Percentiles rank a stretch among this genome's conserved stretches.
Conservation (phyloP, 352 stramenopile species). For the Phytopythium sindhum region DNA sequence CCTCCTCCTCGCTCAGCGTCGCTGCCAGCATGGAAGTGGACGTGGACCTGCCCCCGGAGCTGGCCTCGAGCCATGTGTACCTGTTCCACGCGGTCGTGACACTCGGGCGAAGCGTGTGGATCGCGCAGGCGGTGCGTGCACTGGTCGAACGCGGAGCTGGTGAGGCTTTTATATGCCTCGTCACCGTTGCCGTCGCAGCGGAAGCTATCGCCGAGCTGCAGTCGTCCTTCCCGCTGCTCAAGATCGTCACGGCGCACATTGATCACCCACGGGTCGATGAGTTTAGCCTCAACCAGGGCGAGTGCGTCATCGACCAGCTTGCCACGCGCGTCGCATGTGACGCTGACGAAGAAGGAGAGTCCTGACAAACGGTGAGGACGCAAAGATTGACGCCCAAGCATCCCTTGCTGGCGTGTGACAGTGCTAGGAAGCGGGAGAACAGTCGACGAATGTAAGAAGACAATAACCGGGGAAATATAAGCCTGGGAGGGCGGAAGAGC, state of each 20-base stretch:
- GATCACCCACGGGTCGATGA: conserved; percentile 14
- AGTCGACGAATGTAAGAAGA: too few relatives aligned
- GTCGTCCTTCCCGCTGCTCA: conserved; percentile 14
- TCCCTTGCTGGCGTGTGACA: not conserved
- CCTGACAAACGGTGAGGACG: not conserved
- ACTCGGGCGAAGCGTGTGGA: not conserved
- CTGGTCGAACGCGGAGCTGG: conserved; percentile 15
- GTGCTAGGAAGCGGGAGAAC: not conserved
- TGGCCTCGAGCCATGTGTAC: conserved; percentile 15
- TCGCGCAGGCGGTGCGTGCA: conserved; percentile 16
- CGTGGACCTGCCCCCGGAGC: conserved; percentile 12
- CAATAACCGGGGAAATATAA: too few relatives aligned
- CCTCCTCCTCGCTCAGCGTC: not conserved
- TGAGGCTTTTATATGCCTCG: conserved; percentile 18
- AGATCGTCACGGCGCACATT: conserved; percentile 17
- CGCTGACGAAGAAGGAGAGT: not conserved
- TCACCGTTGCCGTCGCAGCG: conserved; percentile 17
- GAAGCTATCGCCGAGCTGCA: conserved; percentile 18
- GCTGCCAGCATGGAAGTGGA: conserved; percentile 4
- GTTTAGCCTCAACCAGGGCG: conserved; percentile 1
- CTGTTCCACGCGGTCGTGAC: conserved; percentile 21
- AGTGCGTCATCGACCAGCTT: conserved; percentile 42
- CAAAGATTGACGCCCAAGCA: too few relatives aligned
- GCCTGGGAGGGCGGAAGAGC: too few relatives aligned
- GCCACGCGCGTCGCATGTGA: conserved; percentile 28